Percentiles rank a stretch among this genome's conserved stretches.
Conservation (phyloP, 306 rosid species). For the Notholithocarpus densiflorus region DNA sequence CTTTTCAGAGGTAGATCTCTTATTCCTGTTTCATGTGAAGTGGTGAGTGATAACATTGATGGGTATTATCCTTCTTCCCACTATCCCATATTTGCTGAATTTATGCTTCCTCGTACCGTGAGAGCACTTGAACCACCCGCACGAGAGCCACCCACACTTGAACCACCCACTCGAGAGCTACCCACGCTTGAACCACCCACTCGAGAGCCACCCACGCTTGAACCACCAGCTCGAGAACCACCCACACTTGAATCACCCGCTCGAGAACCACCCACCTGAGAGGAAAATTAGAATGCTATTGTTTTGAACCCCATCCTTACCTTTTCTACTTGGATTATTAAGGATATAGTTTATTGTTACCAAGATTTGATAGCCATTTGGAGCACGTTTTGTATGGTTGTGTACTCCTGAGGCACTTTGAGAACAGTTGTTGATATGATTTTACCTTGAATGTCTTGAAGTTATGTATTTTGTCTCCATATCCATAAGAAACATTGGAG, state of each 20-base stretch:
- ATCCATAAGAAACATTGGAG: too few species aligned
- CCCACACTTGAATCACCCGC: too few species aligned
- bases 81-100: conserved; percentile 85
- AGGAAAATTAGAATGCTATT: conserved; percentile 42
- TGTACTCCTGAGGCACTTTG: not conserved
- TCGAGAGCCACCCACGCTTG: conserved; percentile 37
- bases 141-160: conserved; percentile 37
- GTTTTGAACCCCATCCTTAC: not conserved
- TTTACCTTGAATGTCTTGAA: not conserved
- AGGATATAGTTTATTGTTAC: not conserved
- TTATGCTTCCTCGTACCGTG: conserved; percentile 93
- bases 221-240: too few species aligned
- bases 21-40: conserved; percentile 88
- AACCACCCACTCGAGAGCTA: conserved; percentile 45
- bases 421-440: not conserved
- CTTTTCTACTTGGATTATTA: not conserved
- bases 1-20: conserved; percentile 96
- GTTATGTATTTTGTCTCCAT: too few species aligned
- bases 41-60: conserved; percentile 77
- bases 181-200: conserved; percentile 36
- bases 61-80: conserved; percentile 92
- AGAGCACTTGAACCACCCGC: conserved; percentile 65
- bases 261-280: conserved; percentile 35
- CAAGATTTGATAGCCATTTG: not conserved
- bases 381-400: not conserved